A percentile compares a stretch with the other conserved stretches of the same genome.
These are phyloP conservation scores for Candida xiaguanensis DNA, from an alignment of 805 yeast species.

Conservation along the genomic window DNA sequence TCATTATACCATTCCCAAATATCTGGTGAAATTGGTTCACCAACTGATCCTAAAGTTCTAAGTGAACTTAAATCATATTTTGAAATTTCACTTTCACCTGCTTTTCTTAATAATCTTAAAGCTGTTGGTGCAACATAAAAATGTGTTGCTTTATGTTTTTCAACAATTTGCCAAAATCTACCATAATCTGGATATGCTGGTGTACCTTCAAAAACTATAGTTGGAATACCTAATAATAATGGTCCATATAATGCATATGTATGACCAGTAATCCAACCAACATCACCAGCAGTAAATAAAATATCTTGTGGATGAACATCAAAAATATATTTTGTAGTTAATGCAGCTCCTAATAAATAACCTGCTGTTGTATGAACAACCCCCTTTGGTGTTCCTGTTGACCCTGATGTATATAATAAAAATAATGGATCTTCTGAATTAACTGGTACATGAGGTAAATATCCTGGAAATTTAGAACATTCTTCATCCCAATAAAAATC, in stretches of 20 bases:
- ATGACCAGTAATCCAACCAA: conserved; percentile 92
- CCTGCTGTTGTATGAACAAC: conserved; percentile 81
- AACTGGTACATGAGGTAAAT: conserved; percentile 71
- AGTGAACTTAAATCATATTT: conserved; percentile 60
- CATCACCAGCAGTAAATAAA: conserved; percentile 84
- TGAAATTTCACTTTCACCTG: conserved; percentile 62
- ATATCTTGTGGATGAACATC: conserved; percentile 73
- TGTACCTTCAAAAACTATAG: conserved; percentile 81
- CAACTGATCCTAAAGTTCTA: conserved; percentile 76
- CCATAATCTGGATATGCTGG: conserved; percentile 82
- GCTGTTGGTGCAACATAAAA: conserved; percentile 87
- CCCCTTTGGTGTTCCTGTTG: conserved; percentile 89
- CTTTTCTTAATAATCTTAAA: conserved; percentile 67
- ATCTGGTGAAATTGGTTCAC: conserved; percentile 83
- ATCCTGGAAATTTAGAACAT: conserved; percentile 59
- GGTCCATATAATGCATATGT: conserved; percentile 84
- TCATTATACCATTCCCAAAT: conserved; percentile 86
- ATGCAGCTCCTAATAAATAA: conserved; percentile 65
- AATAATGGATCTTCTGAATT: conserved; percentile 79
- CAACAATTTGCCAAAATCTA: conserved; percentile 77
- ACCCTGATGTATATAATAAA: conserved; percentile 79
- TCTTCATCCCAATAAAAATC: conserved; percentile 80
- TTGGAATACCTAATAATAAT: conserved; percentile 67
- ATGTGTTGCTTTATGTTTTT: conserved; percentile 67
- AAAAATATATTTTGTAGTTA: conserved; percentile 72